Percentiles rank a stretch among this genome's conserved stretches.
These are phyloP conservation scores for Cutaneotrichosporon cutaneum DNA, from an alignment of 1,284 basidiomycete genomes.

Conservation along the genomic window DNA sequence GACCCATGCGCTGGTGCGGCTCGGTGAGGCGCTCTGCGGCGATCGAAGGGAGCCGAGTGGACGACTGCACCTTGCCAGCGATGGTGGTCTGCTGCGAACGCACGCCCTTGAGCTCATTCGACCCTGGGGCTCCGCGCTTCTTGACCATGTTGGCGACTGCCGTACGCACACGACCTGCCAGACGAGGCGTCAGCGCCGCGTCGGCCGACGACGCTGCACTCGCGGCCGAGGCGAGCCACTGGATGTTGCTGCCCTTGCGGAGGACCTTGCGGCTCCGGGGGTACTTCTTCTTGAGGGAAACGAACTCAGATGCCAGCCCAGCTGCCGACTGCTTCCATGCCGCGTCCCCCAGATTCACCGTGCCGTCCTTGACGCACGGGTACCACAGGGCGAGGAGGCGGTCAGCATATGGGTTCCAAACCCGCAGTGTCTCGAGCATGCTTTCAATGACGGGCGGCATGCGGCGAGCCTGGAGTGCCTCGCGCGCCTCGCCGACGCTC, in stretches of 20 bases:
- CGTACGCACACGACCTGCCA: slow-evolving; percentile 10
- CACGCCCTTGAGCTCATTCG: not conserved
- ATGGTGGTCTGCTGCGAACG: not conserved
- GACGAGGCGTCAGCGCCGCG: not conserved
- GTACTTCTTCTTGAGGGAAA: not conserved
- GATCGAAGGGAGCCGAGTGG: not conserved
- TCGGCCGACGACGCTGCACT: not conserved
- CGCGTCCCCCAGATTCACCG: not conserved
- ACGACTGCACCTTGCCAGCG: not conserved
- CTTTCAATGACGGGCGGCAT: not conserved
- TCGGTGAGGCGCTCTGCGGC: slow-evolving; percentile 1
- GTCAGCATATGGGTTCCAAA: slow-evolving; percentile 16
- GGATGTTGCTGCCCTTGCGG: slow-evolving; percentile 4
- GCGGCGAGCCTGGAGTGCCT: not conserved
- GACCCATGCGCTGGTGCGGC: not conserved
- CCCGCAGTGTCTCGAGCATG: slow-evolving; percentile 7
- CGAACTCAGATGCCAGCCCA: slow-evolving; percentile 4
- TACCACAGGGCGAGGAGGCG: slow-evolving; percentile 12
- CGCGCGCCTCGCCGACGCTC: slow-evolving; percentile 1
- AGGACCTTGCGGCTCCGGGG: not conserved
- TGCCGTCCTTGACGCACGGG: not conserved
- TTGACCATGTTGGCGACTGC: slow-evolving; percentile 4
- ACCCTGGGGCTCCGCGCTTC: slow-evolving; percentile 13
- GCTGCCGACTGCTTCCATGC: not conserved
- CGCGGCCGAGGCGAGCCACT: slow-evolving; percentile 8